These are phyloP conservation scores for Chalara sp. DNA, from an alignment of 2,329 filamentous ascomycete species.

Conservation along the genomic window DNA sequence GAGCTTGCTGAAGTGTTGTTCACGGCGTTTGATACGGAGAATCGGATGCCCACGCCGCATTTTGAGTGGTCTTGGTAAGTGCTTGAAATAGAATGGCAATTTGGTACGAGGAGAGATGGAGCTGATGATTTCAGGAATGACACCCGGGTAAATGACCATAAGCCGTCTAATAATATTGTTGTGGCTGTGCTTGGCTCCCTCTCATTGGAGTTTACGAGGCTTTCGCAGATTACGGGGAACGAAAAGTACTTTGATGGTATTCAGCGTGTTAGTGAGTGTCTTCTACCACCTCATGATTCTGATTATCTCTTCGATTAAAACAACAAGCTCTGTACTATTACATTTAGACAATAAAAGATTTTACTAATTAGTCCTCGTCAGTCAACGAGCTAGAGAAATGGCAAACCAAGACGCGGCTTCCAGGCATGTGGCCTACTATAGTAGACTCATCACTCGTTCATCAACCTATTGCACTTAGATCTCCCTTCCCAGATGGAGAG, in stretches of 20 bases:
- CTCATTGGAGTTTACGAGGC: conserved; percentile 54
- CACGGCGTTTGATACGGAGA: conserved; percentile 44
- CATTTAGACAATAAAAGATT: neutral
- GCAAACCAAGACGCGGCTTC: conserved; percentile 48
- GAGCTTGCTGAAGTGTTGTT: conserved; percentile 28
- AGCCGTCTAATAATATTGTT: conserved; percentile 46
- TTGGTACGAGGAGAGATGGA: neutral
- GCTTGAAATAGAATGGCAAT: conserved; percentile 10
- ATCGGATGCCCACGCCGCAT: conserved; percentile 37
- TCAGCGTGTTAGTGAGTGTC: conserved; percentile 38
- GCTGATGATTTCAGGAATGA: conserved; percentile 4
- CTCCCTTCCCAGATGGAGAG: conserved; percentile 46
- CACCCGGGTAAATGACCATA: conserved; percentile 44
- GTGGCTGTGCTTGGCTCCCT: conserved; percentile 54
- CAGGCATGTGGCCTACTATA: conserved; percentile 56
- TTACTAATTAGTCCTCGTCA: neutral
- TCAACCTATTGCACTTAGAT: conserved; percentile 11
- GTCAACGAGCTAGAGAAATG: conserved; percentile 46
- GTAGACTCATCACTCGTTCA: conserved; percentile 39
- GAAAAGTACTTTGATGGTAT: conserved; percentile 56
- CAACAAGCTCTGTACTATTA: conserved; percentile 2
- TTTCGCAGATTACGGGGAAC: conserved; percentile 56
- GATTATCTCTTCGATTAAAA: conserved; percentile 53
- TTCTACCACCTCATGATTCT: conserved; percentile 45
- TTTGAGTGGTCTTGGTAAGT: conserved; percentile 14